Percentiles rank a stretch among this genome's conserved stretches.
phyloP scores from a whole-genome alignment of 1,139 yeast species.

The Wickerhamiella infanticola region DNA sequence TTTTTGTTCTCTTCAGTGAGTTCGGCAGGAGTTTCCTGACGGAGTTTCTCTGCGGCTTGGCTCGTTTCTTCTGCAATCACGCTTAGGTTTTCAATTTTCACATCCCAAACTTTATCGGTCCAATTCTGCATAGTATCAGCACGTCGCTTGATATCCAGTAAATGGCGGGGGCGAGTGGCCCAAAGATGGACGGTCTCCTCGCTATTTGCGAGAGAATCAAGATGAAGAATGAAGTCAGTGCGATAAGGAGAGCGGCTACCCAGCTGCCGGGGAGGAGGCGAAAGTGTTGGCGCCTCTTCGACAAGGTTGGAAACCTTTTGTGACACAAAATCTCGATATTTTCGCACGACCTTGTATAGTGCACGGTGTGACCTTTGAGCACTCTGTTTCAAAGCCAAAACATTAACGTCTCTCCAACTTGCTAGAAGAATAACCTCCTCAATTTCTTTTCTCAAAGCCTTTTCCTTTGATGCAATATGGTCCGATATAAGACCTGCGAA shows the following conservation, averaged over 20 bases:
- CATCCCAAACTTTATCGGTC: constrained; percentile 9
- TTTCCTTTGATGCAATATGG: constrained; percentile 32
- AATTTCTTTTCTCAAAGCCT: constrained; percentile 57
- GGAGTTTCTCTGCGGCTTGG: constrained; percentile 45
- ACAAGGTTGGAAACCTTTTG: constrained; percentile 38
- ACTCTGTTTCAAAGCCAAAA: constrained; percentile 85
- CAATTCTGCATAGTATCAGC: constrained; percentile 14
- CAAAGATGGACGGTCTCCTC: constrained; percentile 24
- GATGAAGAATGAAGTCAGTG: constrained; percentile 5
- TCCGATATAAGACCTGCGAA: constrained; percentile 37
- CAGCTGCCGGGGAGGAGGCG: background rate
- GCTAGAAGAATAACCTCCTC: constrained; percentile 76
- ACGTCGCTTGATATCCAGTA: constrained; percentile 36
- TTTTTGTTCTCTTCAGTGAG: constrained; percentile 65
- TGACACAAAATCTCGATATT: constrained; percentile 52
- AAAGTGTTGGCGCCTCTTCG: constrained; percentile 29
- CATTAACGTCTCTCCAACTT: constrained; percentile 94
- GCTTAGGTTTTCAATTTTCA: constrained; percentile 28
- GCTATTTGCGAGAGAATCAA: constrained; percentile 11
- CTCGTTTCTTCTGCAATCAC: constrained; percentile 41
- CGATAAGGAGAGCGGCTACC: background rate
- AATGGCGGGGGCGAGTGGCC: constrained; percentile 39
- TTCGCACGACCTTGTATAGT: constrained; percentile 70
- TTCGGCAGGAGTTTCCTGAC: constrained; percentile 60
- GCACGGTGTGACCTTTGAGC: constrained; percentile 76